Evolutionary conservation across 1,284 basidiomycete species (phyloP).

Genomic region (Amylostereum areolatum): DNA sequence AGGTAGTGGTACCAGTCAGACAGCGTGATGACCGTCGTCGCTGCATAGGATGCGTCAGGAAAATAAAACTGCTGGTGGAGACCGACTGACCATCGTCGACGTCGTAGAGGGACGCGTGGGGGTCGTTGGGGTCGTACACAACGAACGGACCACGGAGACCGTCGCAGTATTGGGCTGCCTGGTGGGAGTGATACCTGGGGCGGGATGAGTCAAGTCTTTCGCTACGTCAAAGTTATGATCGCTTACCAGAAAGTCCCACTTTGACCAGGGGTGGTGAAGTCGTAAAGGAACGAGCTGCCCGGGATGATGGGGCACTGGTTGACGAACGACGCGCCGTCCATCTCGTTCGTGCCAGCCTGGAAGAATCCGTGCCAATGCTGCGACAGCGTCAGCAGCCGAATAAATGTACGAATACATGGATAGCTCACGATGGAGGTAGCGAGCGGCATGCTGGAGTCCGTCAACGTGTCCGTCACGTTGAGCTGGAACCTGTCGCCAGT

Average conservation of each 20-base stretch:
- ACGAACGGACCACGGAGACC: constrained; percentile 28
- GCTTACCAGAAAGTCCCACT: constrained; percentile 22
- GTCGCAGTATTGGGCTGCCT: constrained; percentile 32
- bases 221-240: constrained; percentile 6
- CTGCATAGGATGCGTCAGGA: not conserved
- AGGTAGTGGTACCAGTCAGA: constrained; percentile 13
- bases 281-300: constrained; percentile 21
- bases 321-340: constrained; percentile 30
- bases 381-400: constrained; percentile 20
- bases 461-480: constrained; percentile 27
- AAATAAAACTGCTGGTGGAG: not conserved
- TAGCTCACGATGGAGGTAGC: constrained; percentile 25
- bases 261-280: constrained; percentile 16
- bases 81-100: constrained; percentile 25
- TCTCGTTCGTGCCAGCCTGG: constrained; percentile 27
- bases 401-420: not conserved
- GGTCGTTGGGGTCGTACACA: constrained; percentile 29
- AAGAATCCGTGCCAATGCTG: constrained; percentile 31
- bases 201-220: constrained; percentile 20
- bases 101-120: constrained; percentile 25
- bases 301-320: constrained; percentile 31
- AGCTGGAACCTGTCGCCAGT: constrained; percentile 21
- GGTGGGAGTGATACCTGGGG: constrained; percentile 7
- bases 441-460: constrained; percentile 26
- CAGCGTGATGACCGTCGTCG: constrained; percentile 23